A percentile compares a stretch with the other conserved stretches of the same genome.
These are phyloP conservation scores for Tetradesmus lagerheimii DNA, from an alignment of 139 green algal species.

Conservation along the genomic window DNA sequence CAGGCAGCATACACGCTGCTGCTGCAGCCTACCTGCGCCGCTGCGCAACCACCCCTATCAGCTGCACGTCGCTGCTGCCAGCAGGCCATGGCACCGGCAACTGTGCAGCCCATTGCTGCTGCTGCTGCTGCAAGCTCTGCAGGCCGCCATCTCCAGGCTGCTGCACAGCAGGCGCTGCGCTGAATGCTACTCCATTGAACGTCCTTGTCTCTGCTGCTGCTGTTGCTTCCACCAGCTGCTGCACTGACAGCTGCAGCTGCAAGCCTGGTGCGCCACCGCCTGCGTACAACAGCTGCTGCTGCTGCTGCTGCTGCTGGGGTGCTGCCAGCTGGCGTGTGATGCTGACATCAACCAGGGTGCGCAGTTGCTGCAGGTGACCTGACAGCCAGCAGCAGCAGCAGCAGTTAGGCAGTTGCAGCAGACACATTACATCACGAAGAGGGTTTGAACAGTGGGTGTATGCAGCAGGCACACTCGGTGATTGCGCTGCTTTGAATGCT, in stretches of 20 bases:
- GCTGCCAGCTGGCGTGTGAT: constrained; percentile 23
- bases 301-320: constrained; percentile 20
- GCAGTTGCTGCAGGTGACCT: constrained; percentile 44
- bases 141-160: not conserved
- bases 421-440: too few species aligned
- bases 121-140: not conserved
- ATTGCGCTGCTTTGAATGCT: too few species aligned
- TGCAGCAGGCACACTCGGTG: too few species aligned
- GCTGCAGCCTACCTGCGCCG: constrained; percentile 24
- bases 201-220: constrained; percentile 3
- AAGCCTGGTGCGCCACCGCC: constrained; percentile 31
- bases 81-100: constrained; percentile 47
- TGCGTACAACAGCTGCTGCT: constrained; percentile 25
- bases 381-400: constrained; percentile 11
- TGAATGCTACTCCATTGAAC: not conserved
- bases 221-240: constrained; percentile 6
- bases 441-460: not conserved
- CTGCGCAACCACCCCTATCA: constrained; percentile 51
- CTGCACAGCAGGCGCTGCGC: not conserved
- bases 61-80: constrained; percentile 32
- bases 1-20: not conserved
- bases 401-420: not conserved
- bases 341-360: constrained; percentile 45
- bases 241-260: constrained; percentile 4
- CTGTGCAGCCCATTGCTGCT: not conserved